Percentiles rank a stretch among this genome's conserved stretches.
phyloP scores from a whole-genome alignment of 2,329 filamentous ascomycete genomes.

The Dactylellina sp. region DNA sequence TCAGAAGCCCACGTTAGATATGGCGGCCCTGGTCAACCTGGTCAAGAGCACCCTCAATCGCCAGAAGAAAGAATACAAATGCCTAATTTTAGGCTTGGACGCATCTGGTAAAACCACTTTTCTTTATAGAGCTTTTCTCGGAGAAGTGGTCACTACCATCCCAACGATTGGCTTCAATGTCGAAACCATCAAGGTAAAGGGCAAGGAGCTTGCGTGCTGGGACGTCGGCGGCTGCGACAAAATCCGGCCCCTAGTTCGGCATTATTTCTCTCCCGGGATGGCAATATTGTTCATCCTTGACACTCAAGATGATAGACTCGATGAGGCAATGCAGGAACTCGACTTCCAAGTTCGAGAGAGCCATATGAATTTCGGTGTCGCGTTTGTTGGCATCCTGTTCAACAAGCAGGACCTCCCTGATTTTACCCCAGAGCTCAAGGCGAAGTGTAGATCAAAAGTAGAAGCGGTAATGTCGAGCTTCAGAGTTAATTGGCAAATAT shows the following conservation, averaged over 20 bases:
- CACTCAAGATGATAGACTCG: conserved; percentile 60
- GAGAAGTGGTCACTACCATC: conserved; percentile 48
- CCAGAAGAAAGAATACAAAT: conserved; percentile 13
- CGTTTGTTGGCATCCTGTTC: conserved; percentile 61
- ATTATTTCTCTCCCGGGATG: conserved; percentile 60
- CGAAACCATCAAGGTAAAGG: conserved; percentile 46
- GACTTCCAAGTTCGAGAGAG: conserved; percentile 58
- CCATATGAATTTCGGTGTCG: conserved; percentile 50
- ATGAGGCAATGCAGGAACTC: conserved; percentile 61
- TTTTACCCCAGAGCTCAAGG: conserved; percentile 26
- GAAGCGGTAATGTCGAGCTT: conserved; percentile 1
- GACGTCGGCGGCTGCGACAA: conserved; percentile 59
- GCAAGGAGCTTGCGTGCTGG: conserved; percentile 52
- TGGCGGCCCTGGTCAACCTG: conserved; percentile 39
- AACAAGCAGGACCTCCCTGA: conserved; percentile 62
- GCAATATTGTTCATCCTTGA: conserved; percentile 62
- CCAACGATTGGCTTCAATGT: conserved; percentile 59
- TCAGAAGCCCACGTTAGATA: neutral
- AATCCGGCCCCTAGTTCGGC: conserved; percentile 60
- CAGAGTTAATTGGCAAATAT: conserved; percentile 28
- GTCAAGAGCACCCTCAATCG: conserved; percentile 18
- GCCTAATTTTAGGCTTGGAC: conserved; percentile 54
- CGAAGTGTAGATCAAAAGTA: conserved; percentile 11
- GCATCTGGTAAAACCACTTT: conserved; percentile 57
- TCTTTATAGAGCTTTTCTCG: conserved; percentile 53